These are phyloP conservation scores for Lonicera japonica DNA, from an alignment of 129 eudicot species.

Conservation along the genomic window DNA sequence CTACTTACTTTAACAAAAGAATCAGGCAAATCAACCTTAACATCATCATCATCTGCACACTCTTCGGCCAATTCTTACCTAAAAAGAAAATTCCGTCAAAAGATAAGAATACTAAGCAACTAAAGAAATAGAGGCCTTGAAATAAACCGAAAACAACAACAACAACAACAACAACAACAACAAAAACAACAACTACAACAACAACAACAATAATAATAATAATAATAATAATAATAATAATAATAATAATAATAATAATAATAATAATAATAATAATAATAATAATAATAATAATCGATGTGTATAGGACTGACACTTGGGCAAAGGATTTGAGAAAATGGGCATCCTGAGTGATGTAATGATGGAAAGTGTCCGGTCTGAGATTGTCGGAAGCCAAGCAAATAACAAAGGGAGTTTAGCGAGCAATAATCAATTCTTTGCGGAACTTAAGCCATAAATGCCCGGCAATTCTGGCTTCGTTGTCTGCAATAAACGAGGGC, in stretches of 20 bases:
- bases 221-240: too few relatives aligned
- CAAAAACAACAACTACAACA: too few relatives aligned
- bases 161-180: too few relatives aligned
- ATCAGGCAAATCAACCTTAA: slow-evolving; percentile 58
- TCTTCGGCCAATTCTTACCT: slow-evolving; percentile 90
- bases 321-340: slow-evolving; percentile 76
- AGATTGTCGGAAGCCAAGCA: slow-evolving; percentile 79
- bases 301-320: slow-evolving; percentile 75
- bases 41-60: slow-evolving; percentile 92
- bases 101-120: neutral
- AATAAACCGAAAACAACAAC: neutral
- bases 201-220: too few relatives aligned
- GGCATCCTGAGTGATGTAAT: slow-evolving; percentile 69
- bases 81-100: neutral
- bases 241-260: too few relatives aligned
- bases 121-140: neutral
- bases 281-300: neutral
- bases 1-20: slow-evolving; percentile 9
- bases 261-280: neutral
- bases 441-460: slow-evolving; percentile 58
- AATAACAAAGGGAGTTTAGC: slow-evolving; percentile 68
- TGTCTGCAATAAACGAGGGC: slow-evolving; percentile 17
- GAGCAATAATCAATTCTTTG: slow-evolving; percentile 48
- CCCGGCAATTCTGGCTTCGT: slow-evolving; percentile 50
- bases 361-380: slow-evolving; percentile 45